Base-by-base conservation (phyloP, 2,329 filamentous ascomycete genomes). In the Alternaria ventricosa region DNA sequence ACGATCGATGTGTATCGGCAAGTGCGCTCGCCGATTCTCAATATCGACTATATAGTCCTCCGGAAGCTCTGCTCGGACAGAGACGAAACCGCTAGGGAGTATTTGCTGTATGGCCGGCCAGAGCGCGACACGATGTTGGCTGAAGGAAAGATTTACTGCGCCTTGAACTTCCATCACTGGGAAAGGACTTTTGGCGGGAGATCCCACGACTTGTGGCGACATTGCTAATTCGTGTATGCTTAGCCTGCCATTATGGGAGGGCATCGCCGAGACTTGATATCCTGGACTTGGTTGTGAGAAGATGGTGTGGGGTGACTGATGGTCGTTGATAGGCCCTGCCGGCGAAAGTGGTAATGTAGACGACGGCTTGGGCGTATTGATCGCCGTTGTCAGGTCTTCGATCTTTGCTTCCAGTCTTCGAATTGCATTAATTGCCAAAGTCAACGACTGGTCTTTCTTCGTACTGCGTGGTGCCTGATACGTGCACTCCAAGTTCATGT, bases 371-470 rank as follows among this genome's bases (percentile, higher is more conserved):
- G 68, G 67, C 6, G 67, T 73, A 64, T 70, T 78, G 66, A 71
- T 80, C 59, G 65, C 80, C 60, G 66, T 77, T 55, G 84, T 83
- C 13, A 85, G 72, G 56, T 82, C 80, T 67, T 87, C 85, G 43
- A 87, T 78, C 69, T 87, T 87, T 5, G 81, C 79, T 71, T 87
- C 85, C 18, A 87, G 79, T 12, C 85, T 80, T 73, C 84, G 81
- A 23, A 87, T 81, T 11, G 85, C 85, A 68, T 85, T 86, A 74
- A 87, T 86, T 28, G 86, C 85, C 71, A 86, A 82, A 25, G 82
- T 81, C 71, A 87, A 82, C 4, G 85, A 86, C 57, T 86, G 84
- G 61, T 87, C 85, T 56, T 84, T 86, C 66, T 86, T 86, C 41
- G 85, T 86, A 12, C 83, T 80, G 68, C 85, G 85, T 61, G 84